phyloP scores from a whole-genome alignment of 108 stramenopile species.

The Nitzschia sp. region DNA sequence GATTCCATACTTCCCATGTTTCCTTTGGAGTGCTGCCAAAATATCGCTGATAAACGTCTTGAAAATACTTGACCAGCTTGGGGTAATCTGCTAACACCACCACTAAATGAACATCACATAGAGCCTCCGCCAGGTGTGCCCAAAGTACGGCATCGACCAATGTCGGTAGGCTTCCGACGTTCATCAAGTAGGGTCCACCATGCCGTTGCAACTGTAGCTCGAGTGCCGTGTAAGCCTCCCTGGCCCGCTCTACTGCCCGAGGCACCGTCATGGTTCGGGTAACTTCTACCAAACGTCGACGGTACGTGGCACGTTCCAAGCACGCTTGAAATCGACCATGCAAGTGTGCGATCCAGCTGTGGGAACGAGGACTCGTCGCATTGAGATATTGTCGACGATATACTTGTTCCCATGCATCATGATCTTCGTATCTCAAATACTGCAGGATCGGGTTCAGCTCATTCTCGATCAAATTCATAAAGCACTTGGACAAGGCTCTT shows the following conservation, averaged over 20 bases:
- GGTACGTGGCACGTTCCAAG: constrained; percentile 46
- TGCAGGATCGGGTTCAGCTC: constrained; percentile 50
- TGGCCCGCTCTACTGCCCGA: constrained; percentile 50
- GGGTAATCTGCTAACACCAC: constrained; percentile 59
- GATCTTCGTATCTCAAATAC: constrained; percentile 62
- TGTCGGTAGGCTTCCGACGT: constrained; percentile 45
- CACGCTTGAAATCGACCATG: constrained; percentile 60
- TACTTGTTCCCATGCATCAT: constrained; percentile 67
- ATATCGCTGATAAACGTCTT: constrained; percentile 51
- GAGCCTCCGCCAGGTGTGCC: constrained; percentile 73
- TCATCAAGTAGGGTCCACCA: constrained; percentile 44
- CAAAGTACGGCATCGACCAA: constrained; percentile 63
- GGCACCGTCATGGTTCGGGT: constrained; percentile 34
- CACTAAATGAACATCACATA: constrained; percentile 71
- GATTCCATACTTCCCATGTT: constrained; percentile 45
- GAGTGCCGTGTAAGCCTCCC: constrained; percentile 47
- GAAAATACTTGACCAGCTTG: constrained; percentile 58
- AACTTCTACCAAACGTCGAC: constrained; percentile 26
- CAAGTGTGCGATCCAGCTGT: constrained; percentile 22
- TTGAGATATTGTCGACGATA: constrained; percentile 55
- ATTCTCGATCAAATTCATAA: constrained; percentile 43
- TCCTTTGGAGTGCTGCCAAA: constrained; percentile 39
- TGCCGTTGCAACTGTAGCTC: constrained; percentile 40
- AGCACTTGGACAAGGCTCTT: constrained; percentile 24
- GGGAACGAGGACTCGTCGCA: constrained; percentile 24